These are phyloP conservation scores for Plectranthus barbatus DNA, from an alignment of 257 asterid species.

Conservation along the genomic window DNA sequence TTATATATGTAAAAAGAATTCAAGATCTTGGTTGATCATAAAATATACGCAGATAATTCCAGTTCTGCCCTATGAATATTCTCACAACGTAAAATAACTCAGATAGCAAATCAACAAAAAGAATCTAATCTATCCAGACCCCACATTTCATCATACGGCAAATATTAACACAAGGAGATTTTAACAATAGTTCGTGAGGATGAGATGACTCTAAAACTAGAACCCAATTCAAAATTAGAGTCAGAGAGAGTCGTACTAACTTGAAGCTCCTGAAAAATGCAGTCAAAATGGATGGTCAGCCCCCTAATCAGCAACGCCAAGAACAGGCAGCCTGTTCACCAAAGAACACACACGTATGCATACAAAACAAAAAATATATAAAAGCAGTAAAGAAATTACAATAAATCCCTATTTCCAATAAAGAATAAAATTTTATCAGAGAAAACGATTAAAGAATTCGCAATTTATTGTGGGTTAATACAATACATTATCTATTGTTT, in stretches of 20 bases:
- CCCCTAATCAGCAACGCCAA: constrained; percentile 26
- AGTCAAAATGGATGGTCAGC: constrained; percentile 13
- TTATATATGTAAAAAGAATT: background rate
- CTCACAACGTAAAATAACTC: background rate
- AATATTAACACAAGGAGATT: background rate
- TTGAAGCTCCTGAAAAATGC: constrained; percentile 12
- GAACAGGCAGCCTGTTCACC: constrained; percentile 11
- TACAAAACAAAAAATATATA: background rate
- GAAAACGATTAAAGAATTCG: background rate
- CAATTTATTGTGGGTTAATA: constrained; percentile 5
- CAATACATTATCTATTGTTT: background rate
- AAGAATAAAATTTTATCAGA: constrained; percentile 31
- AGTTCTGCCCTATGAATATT: background rate
- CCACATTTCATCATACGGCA: constrained; percentile 10
- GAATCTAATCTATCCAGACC: background rate
- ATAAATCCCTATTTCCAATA: constrained; percentile 29
- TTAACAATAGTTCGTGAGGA: background rate
- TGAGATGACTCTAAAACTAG: background rate
- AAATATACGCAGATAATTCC: constrained; percentile 2
- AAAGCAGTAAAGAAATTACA: constrained; percentile 4
- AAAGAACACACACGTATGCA: background rate
- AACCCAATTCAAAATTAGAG: constrained; percentile 10
- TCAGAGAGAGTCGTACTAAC: constrained; percentile 5
- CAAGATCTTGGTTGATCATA: background rate
- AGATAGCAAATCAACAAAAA: background rate